Base-by-base conservation (phyloP, 2,329 filamentous ascomycete genomes). In the Ilyonectria destructans region DNA sequence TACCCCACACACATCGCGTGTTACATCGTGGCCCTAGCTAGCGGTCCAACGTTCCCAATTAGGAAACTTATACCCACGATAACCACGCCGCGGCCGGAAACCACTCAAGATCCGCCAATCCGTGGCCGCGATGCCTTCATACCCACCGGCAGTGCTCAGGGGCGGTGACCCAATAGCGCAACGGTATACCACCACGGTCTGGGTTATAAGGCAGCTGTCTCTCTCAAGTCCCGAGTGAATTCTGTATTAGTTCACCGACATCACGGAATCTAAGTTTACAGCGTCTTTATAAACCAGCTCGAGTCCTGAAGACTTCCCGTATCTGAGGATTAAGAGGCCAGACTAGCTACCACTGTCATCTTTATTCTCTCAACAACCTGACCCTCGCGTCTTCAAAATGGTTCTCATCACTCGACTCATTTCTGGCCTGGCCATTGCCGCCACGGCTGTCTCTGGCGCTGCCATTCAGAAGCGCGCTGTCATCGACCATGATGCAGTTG, bases 401-500 rank as follows among this genome's bases (percentile, higher is more conserved):
- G 68, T 74, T 56, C 68, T 64, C 46, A 31, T 76, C 54, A 31
- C 63, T 43, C 71, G 68, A 48, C 58, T 76, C 37, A 21, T 76
- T 33, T 71, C 71, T n/a, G 51, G 68, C n/a, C 51, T 76, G 49
- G 62, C 67, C 23, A 26, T 76, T 37, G 62, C 65, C 15, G 58
- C 59, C 61, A 68, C 74, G 19, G 54, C 64, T 19, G 71, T 73
- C 45, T 65, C 71, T 31, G 77, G 71, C n/a, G 70, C 74, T 7
- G 75, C 74, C 5, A 37, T 80, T 45, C 67, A 71, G 61, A 70
- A 72, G 37, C 78, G 78, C 33, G 71, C 68, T 37, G 74, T 80
- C 58, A 79, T 80, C 56, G 51, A 19, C 57, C 77, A 80, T 37
- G 74, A 79, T 59, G 75, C 74, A n/a, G 75, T 81, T 12, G 74